Conservation (phyloP, 305 asterid species). For the Rubia peregrina region DNA sequence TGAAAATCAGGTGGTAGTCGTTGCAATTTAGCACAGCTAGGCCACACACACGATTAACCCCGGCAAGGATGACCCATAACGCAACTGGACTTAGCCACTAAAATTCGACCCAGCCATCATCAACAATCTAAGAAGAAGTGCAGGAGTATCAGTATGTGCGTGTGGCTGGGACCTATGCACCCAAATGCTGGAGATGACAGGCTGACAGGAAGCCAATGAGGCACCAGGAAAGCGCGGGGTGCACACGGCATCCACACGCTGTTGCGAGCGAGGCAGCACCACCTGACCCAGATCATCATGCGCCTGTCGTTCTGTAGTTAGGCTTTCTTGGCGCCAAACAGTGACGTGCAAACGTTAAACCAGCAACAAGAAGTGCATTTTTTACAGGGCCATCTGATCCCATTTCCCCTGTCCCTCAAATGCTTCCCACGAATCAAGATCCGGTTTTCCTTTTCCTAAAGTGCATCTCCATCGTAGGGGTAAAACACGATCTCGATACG, state of each 20-base stretch:
- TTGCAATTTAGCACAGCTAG: too few species aligned
- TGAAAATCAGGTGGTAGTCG: too few species aligned
- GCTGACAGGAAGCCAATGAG: constrained; percentile 34
- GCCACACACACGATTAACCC: too few species aligned
- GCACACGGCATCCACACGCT: constrained; percentile 43
- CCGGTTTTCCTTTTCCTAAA: constrained; percentile 12
- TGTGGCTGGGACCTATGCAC: constrained; percentile 22
- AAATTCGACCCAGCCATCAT: too few species aligned
- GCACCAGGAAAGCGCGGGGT: constrained; percentile 13
- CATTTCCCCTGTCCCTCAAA: constrained; percentile 8
- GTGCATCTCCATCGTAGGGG: constrained; percentile 12
- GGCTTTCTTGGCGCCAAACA: constrained; percentile 28
- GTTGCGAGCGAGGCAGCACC: constrained; percentile 23
- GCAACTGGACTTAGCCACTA: too few species aligned
- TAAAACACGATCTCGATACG: background rate
- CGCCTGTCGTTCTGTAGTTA: constrained; percentile 26
- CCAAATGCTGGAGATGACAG: background rate
- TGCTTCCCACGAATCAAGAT: constrained; percentile 15
- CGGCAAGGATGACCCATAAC: too few species aligned
- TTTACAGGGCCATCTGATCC: constrained; percentile 19
- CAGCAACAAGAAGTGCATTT: background rate
- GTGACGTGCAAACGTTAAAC: constrained; percentile 32
- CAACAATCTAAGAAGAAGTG: too few species aligned
- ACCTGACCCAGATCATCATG: constrained; percentile 30
- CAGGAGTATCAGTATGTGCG: constrained; percentile 1